phyloP scores from a whole-genome alignment of 2,329 filamentous ascomycete genomes.

The Chrysosphaeria jannelii region DNA sequence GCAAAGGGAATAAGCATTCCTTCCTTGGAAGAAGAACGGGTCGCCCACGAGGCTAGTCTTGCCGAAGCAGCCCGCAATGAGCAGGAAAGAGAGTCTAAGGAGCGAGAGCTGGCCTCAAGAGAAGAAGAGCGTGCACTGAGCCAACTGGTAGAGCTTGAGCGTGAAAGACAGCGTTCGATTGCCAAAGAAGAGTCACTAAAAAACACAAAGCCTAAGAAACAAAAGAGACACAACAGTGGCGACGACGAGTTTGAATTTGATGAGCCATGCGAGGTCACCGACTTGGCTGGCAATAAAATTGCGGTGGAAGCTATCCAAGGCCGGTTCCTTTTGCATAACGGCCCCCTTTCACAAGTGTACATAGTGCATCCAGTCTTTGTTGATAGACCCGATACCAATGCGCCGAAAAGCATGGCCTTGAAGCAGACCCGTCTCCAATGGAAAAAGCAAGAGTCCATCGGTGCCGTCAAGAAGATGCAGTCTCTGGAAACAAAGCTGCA shows the following conservation, averaged over 20 bases:
- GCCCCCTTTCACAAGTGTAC: slow-evolving; percentile 36
- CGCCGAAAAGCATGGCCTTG: slow-evolving; percentile 33
- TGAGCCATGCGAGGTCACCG: slow-evolving; percentile 29
- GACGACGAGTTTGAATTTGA: slow-evolving; percentile 22
- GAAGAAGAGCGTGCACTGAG: slow-evolving; percentile 43
- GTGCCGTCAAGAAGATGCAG: slow-evolving; percentile 49
- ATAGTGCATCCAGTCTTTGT: slow-evolving; percentile 37
- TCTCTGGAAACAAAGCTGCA: slow-evolving; percentile 50
- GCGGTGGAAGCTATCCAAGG: slow-evolving; percentile 42
- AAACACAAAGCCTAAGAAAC: too few species aligned
- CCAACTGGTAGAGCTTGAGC: slow-evolving; percentile 41
- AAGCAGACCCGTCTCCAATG: slow-evolving; percentile 37
- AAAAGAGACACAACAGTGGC: slow-evolving; percentile 15
- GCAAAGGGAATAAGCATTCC: slow-evolving; percentile 48
- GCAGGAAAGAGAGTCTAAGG: slow-evolving; percentile 19
- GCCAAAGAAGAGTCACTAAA: slow-evolving; percentile 33
- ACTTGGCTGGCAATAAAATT: slow-evolving; percentile 29
- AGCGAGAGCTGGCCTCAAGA: slow-evolving; percentile 22
- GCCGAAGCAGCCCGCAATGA: slow-evolving; percentile 17
- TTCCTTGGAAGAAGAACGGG: slow-evolving; percentile 69
- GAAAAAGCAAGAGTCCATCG: slow-evolving; percentile 22
- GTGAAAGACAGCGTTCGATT: slow-evolving; percentile 33
- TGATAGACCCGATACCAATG: slow-evolving; percentile 14
- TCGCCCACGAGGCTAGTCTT: slow-evolving; percentile 46
- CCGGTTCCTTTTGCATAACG: slow-evolving; percentile 32